Conservation (phyloP, 352 stramenopile genomes). For the Blastocystis sp. region DNA sequence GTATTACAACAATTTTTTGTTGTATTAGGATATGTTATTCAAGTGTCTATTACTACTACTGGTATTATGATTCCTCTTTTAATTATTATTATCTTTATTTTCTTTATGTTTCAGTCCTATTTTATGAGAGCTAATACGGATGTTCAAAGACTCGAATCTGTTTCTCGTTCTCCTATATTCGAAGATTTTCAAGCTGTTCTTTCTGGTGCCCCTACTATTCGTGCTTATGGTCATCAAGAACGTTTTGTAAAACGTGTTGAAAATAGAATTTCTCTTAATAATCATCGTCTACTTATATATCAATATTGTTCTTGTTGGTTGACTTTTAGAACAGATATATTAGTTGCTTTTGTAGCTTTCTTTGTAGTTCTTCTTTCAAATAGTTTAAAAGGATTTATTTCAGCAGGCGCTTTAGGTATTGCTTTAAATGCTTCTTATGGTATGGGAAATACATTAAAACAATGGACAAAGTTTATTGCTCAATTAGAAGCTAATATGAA, state of each 20-base stretch:
- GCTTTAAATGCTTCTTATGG: constrained; percentile 67
- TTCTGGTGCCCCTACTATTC: constrained; percentile 46
- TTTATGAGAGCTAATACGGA: constrained; percentile 54
- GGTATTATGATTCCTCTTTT: constrained; percentile 52
- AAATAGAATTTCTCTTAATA: constrained; percentile 50
- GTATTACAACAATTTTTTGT: not conserved
- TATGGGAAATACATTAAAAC: constrained; percentile 63
- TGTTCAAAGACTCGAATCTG: constrained; percentile 50
- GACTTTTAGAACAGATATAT: constrained; percentile 51
- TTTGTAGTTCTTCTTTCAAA: constrained; percentile 47
- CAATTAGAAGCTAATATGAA: constrained; percentile 40
- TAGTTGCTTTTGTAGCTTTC: constrained; percentile 47
- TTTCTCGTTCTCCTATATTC: constrained; percentile 54
- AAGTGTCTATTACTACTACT: constrained; percentile 53
- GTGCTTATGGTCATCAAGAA: not conserved
- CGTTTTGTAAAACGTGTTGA: constrained; percentile 50
- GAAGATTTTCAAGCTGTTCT: constrained; percentile 55
- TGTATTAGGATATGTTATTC: constrained; percentile 49
- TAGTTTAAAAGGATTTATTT: constrained; percentile 46
- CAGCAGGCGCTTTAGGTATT: constrained; percentile 59
- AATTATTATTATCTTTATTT: constrained; percentile 51
- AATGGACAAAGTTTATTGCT: constrained; percentile 43
- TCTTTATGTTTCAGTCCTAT: constrained; percentile 54
- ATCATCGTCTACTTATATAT: constrained; percentile 47
- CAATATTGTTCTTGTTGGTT: constrained; percentile 54